Base-by-base conservation (phyloP, 2,329 filamentous ascomycete genomes). In the Pseudocercospora eumusae region DNA sequence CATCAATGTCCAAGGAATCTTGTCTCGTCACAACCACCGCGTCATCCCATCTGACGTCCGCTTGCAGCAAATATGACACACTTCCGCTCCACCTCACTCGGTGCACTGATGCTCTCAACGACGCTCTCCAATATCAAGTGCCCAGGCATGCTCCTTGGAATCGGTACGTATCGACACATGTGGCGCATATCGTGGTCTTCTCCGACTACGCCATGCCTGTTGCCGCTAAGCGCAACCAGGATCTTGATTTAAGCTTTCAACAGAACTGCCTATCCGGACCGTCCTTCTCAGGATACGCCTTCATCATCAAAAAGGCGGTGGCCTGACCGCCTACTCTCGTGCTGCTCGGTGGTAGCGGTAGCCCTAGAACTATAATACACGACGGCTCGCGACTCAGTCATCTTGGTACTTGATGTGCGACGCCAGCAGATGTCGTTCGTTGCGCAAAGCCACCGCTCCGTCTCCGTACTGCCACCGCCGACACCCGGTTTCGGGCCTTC, bases 401-500 rank as follows among this genome's bases (percentile, higher is more conserved):
- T 50, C 47, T 9, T 23, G n/a, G n/a, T n/a, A n/a, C 42, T 45
- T 23, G 42, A 45, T 20, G 47, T 40, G 55, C 55, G 20, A 47
- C 36, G 11, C 28, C 20, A 49, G 11, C 45, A 49, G 18, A 21
- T 21, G 45, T 49, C 53, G 31, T 36, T 25, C 45, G 57, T 60
- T 42, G 42, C 56, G 55, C 59, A 52, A 55, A 54, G 58, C 55
- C 63, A 57, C 53, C 40, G 56, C 53, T n/a, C n/a, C n/a, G n/a
- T n/a, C n/a, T n/a, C n/a, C n/a, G n/a, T n/a, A n/a, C n/a, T n/a
- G n/a, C n/a, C n/a, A n/a, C n/a, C n/a, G n/a, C n/a, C n/a, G 49
- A 57, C 63, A 57, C 59, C 63, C 59, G 63, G 20, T 44, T 50
- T 61, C 62, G 62, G 62, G n/a, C n/a, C n/a, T n/a, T n/a, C n/a